Conservation (phyloP, 2,329 filamentous ascomycete species). For the Colletotrichum phormii region DNA sequence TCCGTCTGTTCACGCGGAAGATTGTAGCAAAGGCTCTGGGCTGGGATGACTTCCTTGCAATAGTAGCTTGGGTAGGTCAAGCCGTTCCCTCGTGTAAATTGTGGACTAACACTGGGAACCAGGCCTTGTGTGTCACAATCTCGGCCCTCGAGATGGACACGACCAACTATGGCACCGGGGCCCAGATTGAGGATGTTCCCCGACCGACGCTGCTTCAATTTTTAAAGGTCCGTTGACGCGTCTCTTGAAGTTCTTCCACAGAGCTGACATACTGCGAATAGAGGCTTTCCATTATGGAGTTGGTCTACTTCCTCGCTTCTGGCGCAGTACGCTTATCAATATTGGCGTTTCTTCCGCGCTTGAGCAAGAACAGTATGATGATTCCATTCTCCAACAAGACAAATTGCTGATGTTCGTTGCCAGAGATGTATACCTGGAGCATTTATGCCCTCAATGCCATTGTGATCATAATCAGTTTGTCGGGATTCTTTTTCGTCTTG, state of each 20-base stretch:
- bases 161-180: constrained; percentile 28
- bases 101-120: background rate
- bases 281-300: constrained; percentile 26
- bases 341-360: constrained; percentile 48
- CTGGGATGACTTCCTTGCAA: constrained; percentile 28
- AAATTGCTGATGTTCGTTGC: background rate
- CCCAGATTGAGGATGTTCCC: constrained; percentile 22
- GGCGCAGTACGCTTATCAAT: constrained; percentile 49
- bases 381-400: background rate
- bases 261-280: background rate
- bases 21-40: constrained; percentile 21
- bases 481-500: constrained; percentile 38
- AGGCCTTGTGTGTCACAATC: constrained; percentile 18
- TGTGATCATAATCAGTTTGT: constrained; percentile 38
- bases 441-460: constrained; percentile 33
- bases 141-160: constrained; percentile 32
- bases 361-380: constrained; percentile 46
- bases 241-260: no score
- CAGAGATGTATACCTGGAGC: constrained; percentile 15
- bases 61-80: constrained; percentile 24
- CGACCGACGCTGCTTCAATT: constrained; percentile 14
- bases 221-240: background rate
- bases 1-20: constrained; percentile 25
- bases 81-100: fast-evolving
- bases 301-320: constrained; percentile 46